Evolutionary conservation across 768 basidiomycete species (phyloP).

Genomic region (Lyophyllum atratum): DNA sequence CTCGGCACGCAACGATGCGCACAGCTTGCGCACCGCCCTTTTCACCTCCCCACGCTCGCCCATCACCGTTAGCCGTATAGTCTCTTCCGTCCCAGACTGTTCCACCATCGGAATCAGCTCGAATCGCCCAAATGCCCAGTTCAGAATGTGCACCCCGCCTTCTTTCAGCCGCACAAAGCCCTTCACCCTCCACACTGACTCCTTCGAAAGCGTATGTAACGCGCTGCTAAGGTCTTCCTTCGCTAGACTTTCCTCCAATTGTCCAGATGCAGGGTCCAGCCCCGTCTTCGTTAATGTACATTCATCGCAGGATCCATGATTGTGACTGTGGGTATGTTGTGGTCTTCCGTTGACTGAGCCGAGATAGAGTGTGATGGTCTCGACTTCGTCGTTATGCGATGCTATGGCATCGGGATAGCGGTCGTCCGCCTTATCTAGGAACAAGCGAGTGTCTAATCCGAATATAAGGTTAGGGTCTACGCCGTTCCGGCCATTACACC

Average conservation of each 20-base stretch:
- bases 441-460: slow-evolving; percentile 87
- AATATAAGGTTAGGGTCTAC: slow-evolving; percentile 83
- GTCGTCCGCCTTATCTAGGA: slow-evolving; percentile 33
- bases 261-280: not conserved
- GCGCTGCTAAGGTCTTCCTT: slow-evolving; percentile 43
- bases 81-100: slow-evolving; percentile 29
- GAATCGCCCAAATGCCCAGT: slow-evolving; percentile 93
- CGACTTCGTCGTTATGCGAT: slow-evolving; percentile 81
- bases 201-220: slow-evolving; percentile 59
- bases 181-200: slow-evolving; percentile 80
- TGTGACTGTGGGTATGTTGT: slow-evolving; percentile 17
- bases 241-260: slow-evolving; percentile 29
- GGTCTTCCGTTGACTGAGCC: slow-evolving; percentile 31
- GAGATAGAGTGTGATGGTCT: slow-evolving; percentile 67
- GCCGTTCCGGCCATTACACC: slow-evolving; percentile 60
- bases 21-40: slow-evolving; percentile 55
- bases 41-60: slow-evolving; percentile 83
- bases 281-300: slow-evolving; percentile 4
- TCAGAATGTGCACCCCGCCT: slow-evolving; percentile 58
- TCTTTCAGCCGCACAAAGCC: slow-evolving; percentile 69
- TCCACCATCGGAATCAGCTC: slow-evolving; percentile 49
- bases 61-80: slow-evolving; percentile 83
- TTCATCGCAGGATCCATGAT: slow-evolving; percentile 10
- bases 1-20: slow-evolving; percentile 41
- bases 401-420: slow-evolving; percentile 13